Conservation (phyloP, 1,284 basidiomycete species). For the Ustilago shanxiensis region DNA sequence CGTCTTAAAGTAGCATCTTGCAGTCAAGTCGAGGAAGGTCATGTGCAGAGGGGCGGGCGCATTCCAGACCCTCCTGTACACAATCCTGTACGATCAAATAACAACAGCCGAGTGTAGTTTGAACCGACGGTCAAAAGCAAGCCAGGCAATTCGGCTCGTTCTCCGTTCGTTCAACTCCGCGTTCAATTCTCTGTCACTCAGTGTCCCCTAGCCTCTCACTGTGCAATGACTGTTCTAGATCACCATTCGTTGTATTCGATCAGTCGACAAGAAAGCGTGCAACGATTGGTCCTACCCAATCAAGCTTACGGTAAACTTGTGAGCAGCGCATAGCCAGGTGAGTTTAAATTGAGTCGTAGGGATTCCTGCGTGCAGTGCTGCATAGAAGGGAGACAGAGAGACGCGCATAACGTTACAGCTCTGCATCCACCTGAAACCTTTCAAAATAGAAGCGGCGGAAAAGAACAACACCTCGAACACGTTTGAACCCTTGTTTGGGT, state of each 20-base stretch:
- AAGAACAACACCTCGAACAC: conserved; percentile 7
- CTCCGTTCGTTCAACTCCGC: neutral
- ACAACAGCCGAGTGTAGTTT: neutral
- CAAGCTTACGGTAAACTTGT: neutral
- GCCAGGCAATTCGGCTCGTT: neutral
- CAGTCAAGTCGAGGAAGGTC: neutral
- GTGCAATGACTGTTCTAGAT: neutral
- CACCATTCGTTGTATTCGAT: neutral
- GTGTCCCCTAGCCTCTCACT: neutral
- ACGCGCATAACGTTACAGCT: too few relatives aligned
- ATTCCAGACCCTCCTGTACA: conserved; percentile 4
- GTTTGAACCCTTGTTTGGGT: neutral
- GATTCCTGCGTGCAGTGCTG: conserved; percentile 8
- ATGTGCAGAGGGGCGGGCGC: neutral
- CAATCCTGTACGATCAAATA: neutral
- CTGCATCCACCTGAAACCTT: conserved; percentile 4
- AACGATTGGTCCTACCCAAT: neutral
- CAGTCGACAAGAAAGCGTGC: neutral
- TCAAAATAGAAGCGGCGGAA: neutral
- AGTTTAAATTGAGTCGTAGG: conserved; percentile 14
- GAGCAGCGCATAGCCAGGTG: neutral
- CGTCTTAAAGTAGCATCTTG: neutral
- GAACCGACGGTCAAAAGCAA: neutral
- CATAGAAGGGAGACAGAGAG: neutral
- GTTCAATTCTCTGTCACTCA: neutral